Percentiles rank a stretch among this genome's conserved stretches.
These are phyloP conservation scores for Ramularia endophylla DNA, from an alignment of 2,329 filamentous ascomycete species.

Conservation along the genomic window DNA sequence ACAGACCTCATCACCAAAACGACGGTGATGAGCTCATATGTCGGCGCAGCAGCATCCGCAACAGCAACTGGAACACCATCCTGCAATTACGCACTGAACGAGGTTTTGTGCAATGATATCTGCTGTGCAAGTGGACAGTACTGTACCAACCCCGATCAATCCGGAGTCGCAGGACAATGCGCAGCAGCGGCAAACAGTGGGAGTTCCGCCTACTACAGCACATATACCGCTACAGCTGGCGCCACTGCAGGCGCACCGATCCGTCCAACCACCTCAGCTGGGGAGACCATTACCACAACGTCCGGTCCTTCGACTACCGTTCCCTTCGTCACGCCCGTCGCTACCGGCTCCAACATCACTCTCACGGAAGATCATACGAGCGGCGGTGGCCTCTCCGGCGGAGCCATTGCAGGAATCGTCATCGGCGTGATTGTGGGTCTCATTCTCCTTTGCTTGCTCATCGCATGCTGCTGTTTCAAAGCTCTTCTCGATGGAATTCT, in stretches of 20 bases:
- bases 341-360: slow-evolving; percentile 45
- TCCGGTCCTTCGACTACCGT: slow-evolving; percentile 41
- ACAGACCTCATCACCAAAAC: slow-evolving; percentile 49
- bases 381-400: slow-evolving; percentile 52
- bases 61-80: slow-evolving; percentile 22
- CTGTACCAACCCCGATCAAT: slow-evolving; percentile 42
- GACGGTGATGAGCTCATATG: slow-evolving; percentile 47
- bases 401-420: slow-evolving; percentile 76
- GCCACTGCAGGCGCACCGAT: slow-evolving; percentile 49
- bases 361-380: slow-evolving; percentile 28
- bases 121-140: slow-evolving; percentile 68
- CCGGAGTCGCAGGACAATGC: slow-evolving; percentile 49
- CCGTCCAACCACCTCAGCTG: slow-evolving; percentile 49
- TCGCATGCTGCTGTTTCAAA: slow-evolving; percentile 63
- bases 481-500: slow-evolving; percentile 51
- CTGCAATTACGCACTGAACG: slow-evolving; percentile 43
- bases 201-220: slow-evolving; percentile 44
- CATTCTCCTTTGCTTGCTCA: slow-evolving; percentile 61
- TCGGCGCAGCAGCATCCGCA: slow-evolving; percentile 27
- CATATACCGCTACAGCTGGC: slow-evolving; percentile 36
- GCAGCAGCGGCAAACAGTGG: slow-evolving; percentile 47
- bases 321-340: slow-evolving; percentile 48
- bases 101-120: slow-evolving; percentile 60
- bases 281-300: slow-evolving; percentile 47
- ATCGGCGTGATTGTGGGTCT: slow-evolving; percentile 66